A percentile compares a stretch with the other conserved stretches of the same genome.
Conservation (phyloP, 148 eudicot genomes). For the Gaultheria prostrata region DNA sequence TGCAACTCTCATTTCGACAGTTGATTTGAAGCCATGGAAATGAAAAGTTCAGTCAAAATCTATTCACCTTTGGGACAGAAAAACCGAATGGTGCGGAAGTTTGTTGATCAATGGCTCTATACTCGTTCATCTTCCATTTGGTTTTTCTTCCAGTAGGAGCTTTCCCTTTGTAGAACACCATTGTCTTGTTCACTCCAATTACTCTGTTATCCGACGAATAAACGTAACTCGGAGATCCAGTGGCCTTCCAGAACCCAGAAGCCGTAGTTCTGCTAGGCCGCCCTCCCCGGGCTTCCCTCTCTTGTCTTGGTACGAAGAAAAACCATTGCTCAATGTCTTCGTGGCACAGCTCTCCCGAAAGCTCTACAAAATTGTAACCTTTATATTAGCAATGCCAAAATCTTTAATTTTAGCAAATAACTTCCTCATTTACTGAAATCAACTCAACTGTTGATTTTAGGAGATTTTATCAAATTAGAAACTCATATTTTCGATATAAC, state of each 20-base stretch:
- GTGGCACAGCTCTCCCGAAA: constrained; percentile 31
- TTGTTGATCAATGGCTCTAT: constrained; percentile 26
- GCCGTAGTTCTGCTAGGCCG: constrained; percentile 34
- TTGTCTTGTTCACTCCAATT: constrained; percentile 42
- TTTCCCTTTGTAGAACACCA: constrained; percentile 45
- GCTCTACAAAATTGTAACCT: constrained; percentile 18
- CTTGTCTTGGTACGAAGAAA: constrained; percentile 38
- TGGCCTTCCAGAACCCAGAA: constrained; percentile 45
- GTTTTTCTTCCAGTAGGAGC: constrained; percentile 38
- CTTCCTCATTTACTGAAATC: no score
- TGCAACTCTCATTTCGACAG: no score
- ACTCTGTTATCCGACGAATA: constrained; percentile 28
- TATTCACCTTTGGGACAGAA: constrained; percentile 25
- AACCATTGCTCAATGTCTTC: constrained; percentile 44
- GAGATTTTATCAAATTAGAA: no score
- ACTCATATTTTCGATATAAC: no score
- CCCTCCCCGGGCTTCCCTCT: constrained; percentile 39
- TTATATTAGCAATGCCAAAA: no score
- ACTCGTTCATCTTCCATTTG: constrained; percentile 51
- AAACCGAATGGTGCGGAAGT: not conserved
- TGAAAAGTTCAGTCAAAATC: no score
- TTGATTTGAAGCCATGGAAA: no score
- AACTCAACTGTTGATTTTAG: no score
- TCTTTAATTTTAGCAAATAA: no score
- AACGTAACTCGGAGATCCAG: constrained; percentile 37